Evolutionary conservation across 164 flowering plant species (phyloP), one percentile per base, ranked within the genome.

Genomic region (Buxus sempervirens): DNA sequence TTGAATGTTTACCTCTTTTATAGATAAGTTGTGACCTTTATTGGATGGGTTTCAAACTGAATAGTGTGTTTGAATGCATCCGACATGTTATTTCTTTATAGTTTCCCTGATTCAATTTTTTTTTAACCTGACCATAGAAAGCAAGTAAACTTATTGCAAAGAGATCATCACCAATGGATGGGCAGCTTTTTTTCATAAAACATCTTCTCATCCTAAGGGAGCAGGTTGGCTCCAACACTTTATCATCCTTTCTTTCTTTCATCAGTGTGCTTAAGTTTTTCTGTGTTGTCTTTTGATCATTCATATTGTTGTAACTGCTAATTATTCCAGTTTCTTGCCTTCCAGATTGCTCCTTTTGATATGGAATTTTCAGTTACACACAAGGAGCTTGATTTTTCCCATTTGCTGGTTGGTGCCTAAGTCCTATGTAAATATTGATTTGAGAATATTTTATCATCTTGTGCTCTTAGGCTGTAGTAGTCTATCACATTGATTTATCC

Each of bases 321-420:
- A 20, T n/a, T 28, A 19, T 53, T 75, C 60, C 28, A 28, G 9
- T 36, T 42, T 9, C 60, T 69, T 73, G 62, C 59, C 54, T 71
- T 80, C 59, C 90, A 96, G 98, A 96, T 96, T 79, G 92, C 96
- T 36, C 96, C 93, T 58, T 96, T 96, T 78, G 97, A 96, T 72
- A 91, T 96, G 65, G 99, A 96, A 81, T 93, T 96, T 76, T 87
- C 97, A 28, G 98, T 85, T 56, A 93, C 91, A 5, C 90, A 93
- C 80, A 93, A 96, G 85, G 99, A 96, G 70, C 96, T 96, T 55
- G 99, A 96, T 80, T 96, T 96, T 86, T 93, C 99, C 59, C 98
- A 96, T 84, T 81, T 91, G 81, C 84, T 93, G 98, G 99, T 95
- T 68, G 79, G 96, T 87, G 56, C 61, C 65, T 5, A 27, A 24